Conservation (phyloP, 106 monocot genomes). For the Posidonia australis region DNA sequence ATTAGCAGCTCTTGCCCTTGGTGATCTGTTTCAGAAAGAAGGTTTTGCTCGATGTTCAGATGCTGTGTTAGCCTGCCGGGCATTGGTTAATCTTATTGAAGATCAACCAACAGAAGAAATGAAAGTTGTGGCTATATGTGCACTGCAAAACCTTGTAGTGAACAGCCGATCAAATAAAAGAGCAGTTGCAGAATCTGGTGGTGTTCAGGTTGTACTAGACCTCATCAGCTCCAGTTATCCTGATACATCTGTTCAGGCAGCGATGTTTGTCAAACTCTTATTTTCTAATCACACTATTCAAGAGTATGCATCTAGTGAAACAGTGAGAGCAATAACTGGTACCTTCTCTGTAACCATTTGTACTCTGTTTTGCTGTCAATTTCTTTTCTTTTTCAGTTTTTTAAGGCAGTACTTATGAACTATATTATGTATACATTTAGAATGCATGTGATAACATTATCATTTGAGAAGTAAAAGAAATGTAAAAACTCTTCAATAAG, state of each 20-base stretch:
- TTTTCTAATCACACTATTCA: conserved; percentile 94
- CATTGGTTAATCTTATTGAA: conserved; percentile 96
- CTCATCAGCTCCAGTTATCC: conserved; percentile 74
- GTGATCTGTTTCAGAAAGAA: conserved; percentile 98
- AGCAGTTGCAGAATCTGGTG: conserved; percentile 99
- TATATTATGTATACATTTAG: too few species aligned
- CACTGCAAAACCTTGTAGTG: conserved; percentile 92
- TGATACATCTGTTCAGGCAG: conserved; percentile 94
- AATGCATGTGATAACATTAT: too few species aligned
- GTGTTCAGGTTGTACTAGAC: conserved; percentile 90
- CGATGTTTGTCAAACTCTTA: conserved; percentile 93
- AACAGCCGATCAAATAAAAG: conserved; percentile 89
- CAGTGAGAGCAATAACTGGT: conserved; percentile 96
- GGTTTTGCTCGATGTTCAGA: conserved; percentile 70
- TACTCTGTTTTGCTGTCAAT: too few species aligned
- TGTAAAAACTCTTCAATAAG: too few species aligned
- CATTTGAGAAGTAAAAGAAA: too few species aligned
- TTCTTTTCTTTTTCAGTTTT: too few species aligned
- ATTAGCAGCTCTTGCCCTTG: conserved; percentile 82
- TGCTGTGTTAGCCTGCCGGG: conserved; percentile 84
- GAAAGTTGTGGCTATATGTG: conserved; percentile 97
- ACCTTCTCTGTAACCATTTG: conserved; percentile 6
- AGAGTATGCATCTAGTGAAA: conserved; percentile 98
- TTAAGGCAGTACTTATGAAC: too few species aligned
- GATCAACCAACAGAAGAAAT: conserved; percentile 97